phyloP scores from a whole-genome alignment of 768 basidiomycete species.

The Gloeopeniophorella convolvens region DNA sequence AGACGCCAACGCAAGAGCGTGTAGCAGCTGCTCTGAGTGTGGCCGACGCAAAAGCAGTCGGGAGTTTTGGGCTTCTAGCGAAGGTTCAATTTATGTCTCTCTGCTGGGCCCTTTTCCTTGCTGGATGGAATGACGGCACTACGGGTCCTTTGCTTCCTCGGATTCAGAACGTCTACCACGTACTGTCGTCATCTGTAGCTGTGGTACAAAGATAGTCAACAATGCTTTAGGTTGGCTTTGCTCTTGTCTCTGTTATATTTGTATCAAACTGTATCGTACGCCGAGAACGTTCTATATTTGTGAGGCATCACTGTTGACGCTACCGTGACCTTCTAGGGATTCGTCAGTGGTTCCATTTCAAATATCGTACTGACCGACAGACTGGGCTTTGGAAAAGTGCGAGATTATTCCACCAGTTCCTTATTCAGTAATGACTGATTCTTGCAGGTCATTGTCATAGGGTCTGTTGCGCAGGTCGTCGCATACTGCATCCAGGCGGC shows the following conservation, averaged over 20 bases:
- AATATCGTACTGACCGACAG: conserved; percentile 43
- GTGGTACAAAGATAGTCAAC: background rate
- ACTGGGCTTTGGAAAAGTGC: conserved; percentile 44
- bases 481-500: conserved; percentile 49
- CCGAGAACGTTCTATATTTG: background rate
- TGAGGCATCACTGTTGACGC: background rate
- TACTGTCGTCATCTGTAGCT: conserved; percentile 16
- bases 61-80: conserved; percentile 1
- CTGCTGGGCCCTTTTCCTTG: conserved; percentile 52
- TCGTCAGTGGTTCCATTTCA: conserved; percentile 38
- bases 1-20: background rate
- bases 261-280: conserved; percentile 41
- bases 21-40: background rate
- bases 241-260: conserved; percentile 57
- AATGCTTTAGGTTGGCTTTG: conserved; percentile 37
- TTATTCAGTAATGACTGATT: too few relatives aligned
- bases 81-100: conserved; percentile 46
- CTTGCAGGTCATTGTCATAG: conserved; percentile 35
- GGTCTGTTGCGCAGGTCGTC: conserved; percentile 44
- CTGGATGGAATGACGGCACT: conserved; percentile 75
- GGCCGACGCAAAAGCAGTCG: background rate
- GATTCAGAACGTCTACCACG: conserved; percentile 54
- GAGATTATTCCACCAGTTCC: background rate
- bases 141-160: conserved; percentile 69
- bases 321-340: conserved; percentile 34